phyloP scores from a whole-genome alignment of 2,329 filamentous ascomycete genomes.

The Penicillium sp. region DNA sequence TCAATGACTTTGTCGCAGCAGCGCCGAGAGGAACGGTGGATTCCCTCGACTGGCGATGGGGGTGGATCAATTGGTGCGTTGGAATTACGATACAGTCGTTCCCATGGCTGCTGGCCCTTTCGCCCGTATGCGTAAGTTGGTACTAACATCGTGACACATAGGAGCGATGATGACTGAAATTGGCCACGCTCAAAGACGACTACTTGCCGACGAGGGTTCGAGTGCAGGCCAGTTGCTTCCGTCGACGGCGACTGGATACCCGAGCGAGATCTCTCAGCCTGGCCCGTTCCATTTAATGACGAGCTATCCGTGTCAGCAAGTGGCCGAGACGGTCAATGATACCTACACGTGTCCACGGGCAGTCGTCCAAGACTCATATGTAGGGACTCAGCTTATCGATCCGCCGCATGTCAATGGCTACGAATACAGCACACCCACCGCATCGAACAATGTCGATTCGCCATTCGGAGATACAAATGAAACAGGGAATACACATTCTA shows the following conservation, averaged over 20 bases:
- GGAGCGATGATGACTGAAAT: conserved; percentile 39
- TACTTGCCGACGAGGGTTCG: conserved; percentile 32
- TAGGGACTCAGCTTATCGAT: conserved; percentile 13
- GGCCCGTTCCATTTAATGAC: conserved; percentile 17
- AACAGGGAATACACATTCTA: background rate
- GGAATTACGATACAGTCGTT: background rate
- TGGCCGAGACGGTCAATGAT: background rate
- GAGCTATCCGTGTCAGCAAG: conserved; percentile 7
- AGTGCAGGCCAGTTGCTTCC: conserved; percentile 14
- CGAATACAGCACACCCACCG: conserved; percentile 14
- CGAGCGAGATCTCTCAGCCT: conserved; percentile 19
- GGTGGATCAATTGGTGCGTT: conserved; percentile 35
- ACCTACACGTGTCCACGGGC: background rate
- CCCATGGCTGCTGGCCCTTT: background rate
- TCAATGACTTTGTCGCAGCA: conserved; percentile 34
- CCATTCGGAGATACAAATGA: background rate
- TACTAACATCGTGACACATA: conserved; percentile 12
- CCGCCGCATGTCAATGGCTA: conserved; percentile 1
- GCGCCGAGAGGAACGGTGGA: conserved; percentile 38
- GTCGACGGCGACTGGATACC: conserved; percentile 15
- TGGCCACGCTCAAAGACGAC: conserved; percentile 33
- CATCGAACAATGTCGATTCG: conserved; percentile 3
- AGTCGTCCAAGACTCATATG: background rate
- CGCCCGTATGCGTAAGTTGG: background rate
- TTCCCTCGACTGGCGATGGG: conserved; percentile 27